These are phyloP conservation scores for Yamadazyma songkhlaensis DNA, from an alignment of 1,139 yeast genomes.

Conservation along the genomic window DNA sequence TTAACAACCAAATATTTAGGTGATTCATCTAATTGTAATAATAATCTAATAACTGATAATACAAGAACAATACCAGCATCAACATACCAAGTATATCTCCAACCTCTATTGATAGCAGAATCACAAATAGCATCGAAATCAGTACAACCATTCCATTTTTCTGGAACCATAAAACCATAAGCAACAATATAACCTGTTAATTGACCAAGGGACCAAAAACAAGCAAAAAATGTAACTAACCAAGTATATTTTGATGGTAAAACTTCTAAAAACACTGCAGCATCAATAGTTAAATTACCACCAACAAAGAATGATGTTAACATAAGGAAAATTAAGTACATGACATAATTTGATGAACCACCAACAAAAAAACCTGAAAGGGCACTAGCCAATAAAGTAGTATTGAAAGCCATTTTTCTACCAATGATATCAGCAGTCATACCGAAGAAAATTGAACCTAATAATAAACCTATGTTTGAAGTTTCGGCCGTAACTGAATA, in stretches of 20 bases:
- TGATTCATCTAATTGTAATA: slow-evolving; percentile 29
- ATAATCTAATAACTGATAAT: slow-evolving; percentile 26
- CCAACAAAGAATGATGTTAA: slow-evolving; percentile 26
- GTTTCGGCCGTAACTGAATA: slow-evolving; percentile 19
- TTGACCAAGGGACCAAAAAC: slow-evolving; percentile 38
- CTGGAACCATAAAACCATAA: slow-evolving; percentile 25
- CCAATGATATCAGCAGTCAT: slow-evolving; percentile 54
- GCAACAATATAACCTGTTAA: slow-evolving; percentile 30
- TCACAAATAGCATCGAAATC: slow-evolving; percentile 35
- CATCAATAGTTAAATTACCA: slow-evolving; percentile 30
- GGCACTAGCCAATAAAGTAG: slow-evolving; percentile 23
- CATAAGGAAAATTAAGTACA: slow-evolving; percentile 24
- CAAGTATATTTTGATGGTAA: slow-evolving; percentile 18
- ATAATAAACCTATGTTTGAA: slow-evolving; percentile 38
- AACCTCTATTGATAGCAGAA: slow-evolving; percentile 29
- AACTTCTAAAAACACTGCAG: slow-evolving; percentile 26
- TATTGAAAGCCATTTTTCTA: slow-evolving; percentile 49
- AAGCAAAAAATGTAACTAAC: slow-evolving; percentile 31
- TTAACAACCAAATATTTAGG: slow-evolving; percentile 35
- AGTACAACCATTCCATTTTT: too few species aligned
- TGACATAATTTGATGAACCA: slow-evolving; percentile 27
- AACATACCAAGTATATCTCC: slow-evolving; percentile 36
- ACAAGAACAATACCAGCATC: slow-evolving; percentile 30
- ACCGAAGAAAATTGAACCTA: slow-evolving; percentile 55
- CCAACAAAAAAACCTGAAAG: slow-evolving; percentile 24